These are phyloP conservation scores for Nothophytophthora sp. DNA, from an alignment of 352 stramenopile genomes.

Conservation along the genomic window DNA sequence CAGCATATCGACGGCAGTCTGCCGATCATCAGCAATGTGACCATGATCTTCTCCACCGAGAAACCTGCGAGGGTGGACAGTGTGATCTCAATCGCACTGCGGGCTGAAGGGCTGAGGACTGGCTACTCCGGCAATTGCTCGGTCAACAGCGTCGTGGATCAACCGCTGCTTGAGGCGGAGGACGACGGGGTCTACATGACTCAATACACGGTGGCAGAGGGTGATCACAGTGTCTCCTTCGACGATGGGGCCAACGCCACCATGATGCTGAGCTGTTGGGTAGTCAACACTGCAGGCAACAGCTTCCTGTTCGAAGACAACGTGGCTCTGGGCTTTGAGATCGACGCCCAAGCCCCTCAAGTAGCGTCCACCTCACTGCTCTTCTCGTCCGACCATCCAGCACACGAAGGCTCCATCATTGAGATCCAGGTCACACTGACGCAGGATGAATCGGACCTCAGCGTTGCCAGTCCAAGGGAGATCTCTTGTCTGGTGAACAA, in stretches of 20 bases:
- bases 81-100: slow-evolving; percentile 57
- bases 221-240: slow-evolving; percentile 29
- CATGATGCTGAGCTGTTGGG: slow-evolving; percentile 43
- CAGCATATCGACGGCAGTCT: slow-evolving; percentile 38
- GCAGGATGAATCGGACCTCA: slow-evolving; percentile 40
- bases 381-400: slow-evolving; percentile 59
- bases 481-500: slow-evolving; percentile 60
- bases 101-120: slow-evolving; percentile 32
- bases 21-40: slow-evolving; percentile 40
- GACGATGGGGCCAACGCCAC: slow-evolving; percentile 26
- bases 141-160: slow-evolving; percentile 44
- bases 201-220: slow-evolving; percentile 53
- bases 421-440: slow-evolving; percentile 54
- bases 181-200: slow-evolving; percentile 70
- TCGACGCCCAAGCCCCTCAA: slow-evolving; percentile 49
- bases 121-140: slow-evolving; percentile 53
- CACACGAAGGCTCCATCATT: slow-evolving; percentile 66
- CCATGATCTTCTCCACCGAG: slow-evolving; percentile 66
- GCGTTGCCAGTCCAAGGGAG: slow-evolving; percentile 32
- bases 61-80: slow-evolving; percentile 56
- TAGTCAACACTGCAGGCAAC: slow-evolving; percentile 45
- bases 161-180: slow-evolving; percentile 43
- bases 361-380: slow-evolving; percentile 46
- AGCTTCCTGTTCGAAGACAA: slow-evolving; percentile 38
- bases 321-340: slow-evolving; percentile 46